Evolutionary conservation across 2,329 filamentous ascomycete species (phyloP).

Genomic region (Aspergillus sp.): DNA sequence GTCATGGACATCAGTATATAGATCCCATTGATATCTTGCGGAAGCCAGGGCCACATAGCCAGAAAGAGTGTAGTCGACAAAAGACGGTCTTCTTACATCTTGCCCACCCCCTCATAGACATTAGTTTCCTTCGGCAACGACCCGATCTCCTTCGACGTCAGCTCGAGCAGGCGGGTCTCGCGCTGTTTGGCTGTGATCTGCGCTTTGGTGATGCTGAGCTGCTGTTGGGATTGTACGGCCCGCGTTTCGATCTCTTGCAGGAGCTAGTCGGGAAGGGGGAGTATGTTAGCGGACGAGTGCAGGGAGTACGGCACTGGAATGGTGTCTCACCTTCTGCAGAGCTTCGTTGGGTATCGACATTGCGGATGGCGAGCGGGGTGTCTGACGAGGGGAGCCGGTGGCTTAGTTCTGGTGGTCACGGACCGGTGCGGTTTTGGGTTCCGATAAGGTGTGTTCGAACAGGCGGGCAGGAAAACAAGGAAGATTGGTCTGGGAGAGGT

Average conservation of each 20-base stretch:
- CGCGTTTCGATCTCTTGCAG: constrained; percentile 91
- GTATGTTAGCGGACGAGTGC: constrained; percentile 7
- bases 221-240: constrained; percentile 78
- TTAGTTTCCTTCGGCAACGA: constrained; percentile 64
- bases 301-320: constrained; percentile 6
- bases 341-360: constrained; percentile 96
- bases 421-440: too few relatives aligned
- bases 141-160: constrained; percentile 77
- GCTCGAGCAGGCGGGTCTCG: constrained; percentile 76
- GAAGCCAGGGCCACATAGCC: too few relatives aligned
- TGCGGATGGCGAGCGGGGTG: background rate
- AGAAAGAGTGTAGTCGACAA: too few relatives aligned
- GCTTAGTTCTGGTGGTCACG: too few relatives aligned
- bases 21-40: too few relatives aligned
- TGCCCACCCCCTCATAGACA: constrained; percentile 90
- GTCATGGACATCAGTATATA: constrained; percentile 2
- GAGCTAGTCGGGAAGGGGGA: constrained; percentile 55
- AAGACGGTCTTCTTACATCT: too few relatives aligned
- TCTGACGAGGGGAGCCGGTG: background rate
- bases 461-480: too few relatives aligned
- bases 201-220: constrained; percentile 74
- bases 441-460: too few relatives aligned
- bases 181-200: constrained; percentile 80
- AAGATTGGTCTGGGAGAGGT: too few relatives aligned
- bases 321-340: constrained; percentile 66